Evolutionary conservation across 2,329 filamentous ascomycete genomes (phyloP).

Genomic region (Cercospora sojina): DNA sequence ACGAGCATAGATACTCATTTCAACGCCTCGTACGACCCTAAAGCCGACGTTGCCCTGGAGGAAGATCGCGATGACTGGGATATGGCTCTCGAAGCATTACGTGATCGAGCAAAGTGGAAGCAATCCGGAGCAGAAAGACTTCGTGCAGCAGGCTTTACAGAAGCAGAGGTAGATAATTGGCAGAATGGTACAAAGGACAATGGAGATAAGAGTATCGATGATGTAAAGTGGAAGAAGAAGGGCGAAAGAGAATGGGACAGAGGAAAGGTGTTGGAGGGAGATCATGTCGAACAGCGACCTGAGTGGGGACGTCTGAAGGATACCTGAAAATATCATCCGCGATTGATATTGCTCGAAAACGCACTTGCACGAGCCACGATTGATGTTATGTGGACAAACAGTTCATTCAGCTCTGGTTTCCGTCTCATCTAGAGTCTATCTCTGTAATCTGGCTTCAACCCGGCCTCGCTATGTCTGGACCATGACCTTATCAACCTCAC

Average conservation of each 20-base stretch:
- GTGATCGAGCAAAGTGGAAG: slow-evolving; percentile 77
- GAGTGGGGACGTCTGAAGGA: slow-evolving; percentile 45
- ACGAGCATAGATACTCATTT: slow-evolving; percentile 78
- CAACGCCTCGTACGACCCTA: slow-evolving; percentile 61
- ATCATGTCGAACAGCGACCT: slow-evolving; percentile 52
- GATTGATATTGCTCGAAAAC: too few relatives aligned
- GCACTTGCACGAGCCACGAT: background rate
- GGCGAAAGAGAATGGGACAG: slow-evolving; percentile 67
- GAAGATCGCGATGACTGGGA: slow-evolving; percentile 68
- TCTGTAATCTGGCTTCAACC: background rate
- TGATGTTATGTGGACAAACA: background rate
- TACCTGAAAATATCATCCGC: background rate
- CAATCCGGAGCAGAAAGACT: slow-evolving; percentile 73
- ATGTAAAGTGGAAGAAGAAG: slow-evolving; percentile 41
- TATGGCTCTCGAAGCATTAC: slow-evolving; percentile 71
- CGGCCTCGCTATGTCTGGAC: background rate
- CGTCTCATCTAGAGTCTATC: background rate
- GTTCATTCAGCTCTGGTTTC: background rate
- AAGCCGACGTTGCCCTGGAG: slow-evolving; percentile 52
- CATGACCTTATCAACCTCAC: background rate
- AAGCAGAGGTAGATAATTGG: slow-evolving; percentile 64
- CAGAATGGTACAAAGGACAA: slow-evolving; percentile 62
- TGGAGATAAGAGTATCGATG: slow-evolving; percentile 58
- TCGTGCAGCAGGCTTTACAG: slow-evolving; percentile 70
- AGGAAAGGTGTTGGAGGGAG: slow-evolving; percentile 61